Conservation (phyloP, 768 basidiomycete species). For the Astraeus odoratus region DNA sequence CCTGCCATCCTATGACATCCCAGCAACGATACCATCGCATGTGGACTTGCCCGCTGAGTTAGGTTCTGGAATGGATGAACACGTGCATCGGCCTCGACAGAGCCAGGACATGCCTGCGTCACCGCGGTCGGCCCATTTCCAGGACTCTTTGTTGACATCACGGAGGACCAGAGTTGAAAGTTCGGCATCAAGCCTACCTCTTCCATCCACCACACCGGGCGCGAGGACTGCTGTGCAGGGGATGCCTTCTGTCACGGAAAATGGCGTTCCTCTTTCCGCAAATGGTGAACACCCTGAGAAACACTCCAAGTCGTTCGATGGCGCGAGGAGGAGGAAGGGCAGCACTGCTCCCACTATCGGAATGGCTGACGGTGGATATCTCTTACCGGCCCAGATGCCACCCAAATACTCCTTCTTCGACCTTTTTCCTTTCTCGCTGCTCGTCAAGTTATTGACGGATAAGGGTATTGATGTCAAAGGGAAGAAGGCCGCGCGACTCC, state of each 20-base stretch:
- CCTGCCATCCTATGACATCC: constrained; percentile 58
- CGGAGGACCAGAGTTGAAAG: constrained; percentile 6
- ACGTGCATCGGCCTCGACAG: not conserved
- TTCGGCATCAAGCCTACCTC: constrained; percentile 20
- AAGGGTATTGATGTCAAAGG: constrained; percentile 48
- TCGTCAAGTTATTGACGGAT: constrained; percentile 40
- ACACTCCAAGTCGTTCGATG: not conserved
- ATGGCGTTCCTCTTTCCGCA: constrained; percentile 3
- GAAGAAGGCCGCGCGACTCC: constrained; percentile 50
- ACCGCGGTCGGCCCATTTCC: constrained; percentile 6
- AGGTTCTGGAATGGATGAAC: not conserved
- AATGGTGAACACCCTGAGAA: not conserved
- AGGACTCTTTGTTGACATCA: not conserved
- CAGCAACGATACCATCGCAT: constrained; percentile 39
- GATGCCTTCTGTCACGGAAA: constrained; percentile 7
- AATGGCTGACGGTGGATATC: constrained; percentile 26
- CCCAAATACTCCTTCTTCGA: constrained; percentile 57
- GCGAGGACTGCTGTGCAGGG: constrained; percentile 8
- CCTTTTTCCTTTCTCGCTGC: constrained; percentile 62
- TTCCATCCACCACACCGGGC: constrained; percentile 18
- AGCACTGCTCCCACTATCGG: not conserved
- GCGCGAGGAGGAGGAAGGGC: not conserved
- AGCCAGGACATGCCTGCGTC: constrained; percentile 3
- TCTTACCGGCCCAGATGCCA: constrained; percentile 50
- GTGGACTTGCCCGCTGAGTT: constrained; percentile 19